Conservation (phyloP, 2,329 filamentous ascomycete species). For the Colletotrichum sp. region DNA sequence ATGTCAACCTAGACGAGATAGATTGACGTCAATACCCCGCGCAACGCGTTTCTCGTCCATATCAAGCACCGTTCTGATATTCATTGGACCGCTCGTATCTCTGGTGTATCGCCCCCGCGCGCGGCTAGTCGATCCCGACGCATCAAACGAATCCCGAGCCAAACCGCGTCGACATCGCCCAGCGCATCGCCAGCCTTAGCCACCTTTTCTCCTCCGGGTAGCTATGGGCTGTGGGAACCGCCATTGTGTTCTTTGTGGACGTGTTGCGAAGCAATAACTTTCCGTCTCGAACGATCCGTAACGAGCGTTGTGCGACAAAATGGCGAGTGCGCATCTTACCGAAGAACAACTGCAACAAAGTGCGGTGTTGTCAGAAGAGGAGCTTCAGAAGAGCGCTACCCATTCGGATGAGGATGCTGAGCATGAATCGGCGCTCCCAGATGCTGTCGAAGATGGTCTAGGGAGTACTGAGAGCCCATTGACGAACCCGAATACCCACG, state of each 20-base stretch:
- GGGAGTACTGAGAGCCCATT: constrained; percentile 17
- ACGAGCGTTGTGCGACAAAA: constrained; percentile 24
- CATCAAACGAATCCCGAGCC: not conserved
- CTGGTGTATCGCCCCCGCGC: not conserved
- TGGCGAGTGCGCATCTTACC: constrained; percentile 59
- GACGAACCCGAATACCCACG: not conserved
- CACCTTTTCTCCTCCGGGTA: not conserved
- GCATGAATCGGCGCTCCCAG: constrained; percentile 35
- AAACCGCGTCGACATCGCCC: not conserved
- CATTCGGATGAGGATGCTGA: constrained; percentile 53
- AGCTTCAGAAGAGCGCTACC: constrained; percentile 49
- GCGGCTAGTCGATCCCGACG: not conserved
- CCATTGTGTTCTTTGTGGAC: not conserved
- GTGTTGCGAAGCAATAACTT: not conserved
- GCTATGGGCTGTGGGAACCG: constrained; percentile 6
- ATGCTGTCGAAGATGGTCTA: constrained; percentile 23
- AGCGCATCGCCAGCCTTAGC: not conserved
- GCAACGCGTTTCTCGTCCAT: not conserved
- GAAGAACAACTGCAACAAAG: constrained; percentile 64
- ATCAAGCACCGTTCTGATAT: not conserved
- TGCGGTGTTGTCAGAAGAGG: constrained; percentile 55
- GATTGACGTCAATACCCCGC: not conserved
- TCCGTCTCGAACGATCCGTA: not conserved
- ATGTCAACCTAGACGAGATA: not conserved
- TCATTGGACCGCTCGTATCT: not conserved